Evolutionary conservation across 83 land plant species (phyloP), one percentile per base, ranked within the genome.

Genomic region (Thuja plicata): DNA sequence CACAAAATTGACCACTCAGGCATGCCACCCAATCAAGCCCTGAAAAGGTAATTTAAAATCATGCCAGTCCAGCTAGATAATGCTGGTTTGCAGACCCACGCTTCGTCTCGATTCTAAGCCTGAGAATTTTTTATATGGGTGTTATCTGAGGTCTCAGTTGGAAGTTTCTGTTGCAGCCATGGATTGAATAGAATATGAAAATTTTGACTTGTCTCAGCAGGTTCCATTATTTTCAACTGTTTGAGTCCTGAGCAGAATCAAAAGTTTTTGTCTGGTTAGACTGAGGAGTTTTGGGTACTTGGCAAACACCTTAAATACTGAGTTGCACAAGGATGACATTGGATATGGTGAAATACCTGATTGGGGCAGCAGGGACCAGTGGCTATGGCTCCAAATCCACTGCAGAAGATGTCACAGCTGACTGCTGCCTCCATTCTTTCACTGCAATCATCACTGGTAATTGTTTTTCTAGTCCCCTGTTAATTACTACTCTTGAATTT

Each of bases 341-440:
- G 5, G 93, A 90, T 0, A 86, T 92, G 3, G 73, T 95, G 15
- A 92, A 89, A 87, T 95, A 95, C 92, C 90, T 95, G 15, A 54
- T 92, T 87, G 96, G 96, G 32, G 78, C 91, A 38, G 50, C 91
- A 80, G 96, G 97, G 41, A 52, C 94, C 37, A 92, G 92, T 87
- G 97, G 97, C 37, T 96, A 86, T 92, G 94, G 97, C 88, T 93
- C 96, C 77, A 91, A 92, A 80, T 92, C 97, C 66, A 96, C 97
- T n/a, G 97, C 97, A 60, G 96, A 92, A 76, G 90, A 95, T 17
- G 97, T 96, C 76, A 92, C 97, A 15, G 92, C 76, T 9, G 86
- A 45, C 52, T 74, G 82, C 88, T 73, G 89, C 43, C 94, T 94
- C 54, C 70, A 88, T 27, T 88, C 90, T 86, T 13, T 95, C 86